These are phyloP conservation scores for Candida railenensis DNA, from an alignment of 805 yeast genomes.

Conservation along the genomic window DNA sequence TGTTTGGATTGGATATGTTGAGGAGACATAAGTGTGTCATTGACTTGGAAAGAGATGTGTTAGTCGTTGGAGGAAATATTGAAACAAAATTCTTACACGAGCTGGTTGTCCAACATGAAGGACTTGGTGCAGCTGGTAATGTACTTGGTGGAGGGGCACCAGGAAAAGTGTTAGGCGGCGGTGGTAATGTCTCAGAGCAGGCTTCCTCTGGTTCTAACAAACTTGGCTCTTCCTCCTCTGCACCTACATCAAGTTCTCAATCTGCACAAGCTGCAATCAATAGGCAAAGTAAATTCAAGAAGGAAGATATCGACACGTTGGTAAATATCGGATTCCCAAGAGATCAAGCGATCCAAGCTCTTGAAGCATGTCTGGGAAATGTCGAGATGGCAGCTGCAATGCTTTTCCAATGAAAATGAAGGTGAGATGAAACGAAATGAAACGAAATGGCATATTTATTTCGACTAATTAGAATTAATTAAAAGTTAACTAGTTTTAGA, in stretches of 20 bases:
- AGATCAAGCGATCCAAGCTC: conserved; percentile 61
- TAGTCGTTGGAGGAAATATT: conserved; percentile 67
- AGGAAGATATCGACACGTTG: conserved; percentile 35
- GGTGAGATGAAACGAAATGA: too few relatives aligned
- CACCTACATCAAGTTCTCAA: conserved; percentile 15
- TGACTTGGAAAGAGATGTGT: conserved; percentile 64
- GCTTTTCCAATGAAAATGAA: conserved; percentile 44
- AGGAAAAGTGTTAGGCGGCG: not conserved
- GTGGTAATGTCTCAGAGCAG: not conserved
- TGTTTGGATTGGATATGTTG: conserved; percentile 89
- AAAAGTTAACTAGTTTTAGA: too few relatives aligned
- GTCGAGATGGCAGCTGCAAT: conserved; percentile 84
- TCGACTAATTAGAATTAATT: too few relatives aligned
- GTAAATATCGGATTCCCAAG: conserved; percentile 70
- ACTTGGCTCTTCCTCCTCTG: not conserved
- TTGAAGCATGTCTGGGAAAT: conserved; percentile 69
- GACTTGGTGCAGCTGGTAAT: not conserved
- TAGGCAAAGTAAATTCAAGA: conserved; percentile 11
- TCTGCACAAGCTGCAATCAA: conserved; percentile 11
- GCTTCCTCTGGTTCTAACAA: not conserved
- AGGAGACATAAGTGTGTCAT: conserved; percentile 82
- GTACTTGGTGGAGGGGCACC: not conserved
- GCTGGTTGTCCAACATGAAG: conserved; percentile 46
- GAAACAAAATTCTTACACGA: conserved; percentile 74
- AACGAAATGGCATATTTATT: too few relatives aligned